Conservation (phyloP, 2,329 filamentous ascomycete species). For the Pseudonectria buxi region DNA sequence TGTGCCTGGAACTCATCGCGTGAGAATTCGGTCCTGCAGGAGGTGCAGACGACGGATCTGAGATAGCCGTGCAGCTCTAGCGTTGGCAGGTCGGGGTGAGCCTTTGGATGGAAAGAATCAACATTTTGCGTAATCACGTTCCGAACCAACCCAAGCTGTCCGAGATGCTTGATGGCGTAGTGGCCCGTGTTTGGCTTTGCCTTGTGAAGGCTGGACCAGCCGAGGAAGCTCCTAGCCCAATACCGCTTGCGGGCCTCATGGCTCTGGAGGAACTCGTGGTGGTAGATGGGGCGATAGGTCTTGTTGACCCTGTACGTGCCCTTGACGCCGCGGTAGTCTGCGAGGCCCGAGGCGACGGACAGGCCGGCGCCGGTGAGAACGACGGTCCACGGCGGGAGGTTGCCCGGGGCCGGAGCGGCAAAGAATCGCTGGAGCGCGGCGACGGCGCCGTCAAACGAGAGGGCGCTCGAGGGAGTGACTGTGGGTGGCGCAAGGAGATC, state of each 20-base stretch:
- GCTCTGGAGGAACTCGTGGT: slow-evolving; percentile 74
- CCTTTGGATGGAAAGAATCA: slow-evolving; percentile 79
- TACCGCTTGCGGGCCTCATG: slow-evolving; percentile 88
- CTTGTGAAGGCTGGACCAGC: slow-evolving; percentile 75
- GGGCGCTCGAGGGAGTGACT: slow-evolving; percentile 67
- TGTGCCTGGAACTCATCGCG: slow-evolving; percentile 69
- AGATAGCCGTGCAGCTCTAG: slow-evolving; percentile 91
- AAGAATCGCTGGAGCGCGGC: slow-evolving; percentile 74
- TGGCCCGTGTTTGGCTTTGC: slow-evolving; percentile 78
- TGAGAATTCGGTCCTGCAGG: slow-evolving; percentile 65
- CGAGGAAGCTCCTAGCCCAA: slow-evolving; percentile 91
- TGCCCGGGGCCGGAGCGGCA: slow-evolving; percentile 46
- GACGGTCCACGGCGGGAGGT: slow-evolving; percentile 41
- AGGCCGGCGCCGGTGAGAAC: slow-evolving; percentile 77
- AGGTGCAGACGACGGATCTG: slow-evolving; percentile 71
- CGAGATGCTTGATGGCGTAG: slow-evolving; percentile 66
- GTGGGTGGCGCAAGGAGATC: slow-evolving; percentile 68
- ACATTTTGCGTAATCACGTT: slow-evolving; percentile 93
- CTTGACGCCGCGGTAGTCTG: slow-evolving; percentile 83
- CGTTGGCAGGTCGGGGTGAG: slow-evolving; percentile 68
- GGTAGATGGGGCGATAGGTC: slow-evolving; percentile 85
- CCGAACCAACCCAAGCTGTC: slow-evolving; percentile 62
- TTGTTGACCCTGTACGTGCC: slow-evolving; percentile 93
- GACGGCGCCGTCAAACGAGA: slow-evolving; percentile 64
- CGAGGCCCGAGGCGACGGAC: slow-evolving; percentile 84